Evolutionary conservation across 495 filamentous ascomycete genomes (phyloP).

Genomic region (Annulohypoxylon stygium): DNA sequence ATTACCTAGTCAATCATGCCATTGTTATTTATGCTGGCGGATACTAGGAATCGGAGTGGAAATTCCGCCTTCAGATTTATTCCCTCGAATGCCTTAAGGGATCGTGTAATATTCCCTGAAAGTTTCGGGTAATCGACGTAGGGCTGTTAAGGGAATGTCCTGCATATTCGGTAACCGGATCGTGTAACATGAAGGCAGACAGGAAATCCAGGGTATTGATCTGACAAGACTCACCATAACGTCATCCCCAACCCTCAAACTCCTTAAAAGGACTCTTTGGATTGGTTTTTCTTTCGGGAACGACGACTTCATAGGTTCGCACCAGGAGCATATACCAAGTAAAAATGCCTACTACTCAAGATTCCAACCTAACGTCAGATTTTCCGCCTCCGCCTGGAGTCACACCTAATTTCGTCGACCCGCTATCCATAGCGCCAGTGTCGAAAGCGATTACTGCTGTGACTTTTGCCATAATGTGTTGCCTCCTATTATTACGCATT

Average conservation of each 20-base stretch:
- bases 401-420: not conserved
- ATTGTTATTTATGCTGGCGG: not conserved
- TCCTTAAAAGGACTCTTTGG: not conserved
- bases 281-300: not conserved
- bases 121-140: not conserved
- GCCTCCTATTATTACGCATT: not conserved
- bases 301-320: not conserved
- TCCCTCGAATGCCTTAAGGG: not conserved
- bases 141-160: not conserved
- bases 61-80: not conserved
- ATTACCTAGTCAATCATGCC: not conserved
- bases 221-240: not conserved
- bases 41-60: not conserved
- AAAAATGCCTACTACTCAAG: not conserved
- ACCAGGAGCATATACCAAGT: not conserved
- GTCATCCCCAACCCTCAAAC: not conserved
- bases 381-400: not conserved
- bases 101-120: not conserved
- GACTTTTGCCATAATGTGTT: conserved; percentile 1
- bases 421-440: not conserved
- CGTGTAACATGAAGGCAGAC: not conserved
- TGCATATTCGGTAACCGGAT: not conserved
- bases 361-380: not conserved
- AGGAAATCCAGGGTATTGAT: not conserved
- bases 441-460: not conserved